phyloP scores from a whole-genome alignment of 495 filamentous ascomycete genomes.

The Daldinia childiae region DNA sequence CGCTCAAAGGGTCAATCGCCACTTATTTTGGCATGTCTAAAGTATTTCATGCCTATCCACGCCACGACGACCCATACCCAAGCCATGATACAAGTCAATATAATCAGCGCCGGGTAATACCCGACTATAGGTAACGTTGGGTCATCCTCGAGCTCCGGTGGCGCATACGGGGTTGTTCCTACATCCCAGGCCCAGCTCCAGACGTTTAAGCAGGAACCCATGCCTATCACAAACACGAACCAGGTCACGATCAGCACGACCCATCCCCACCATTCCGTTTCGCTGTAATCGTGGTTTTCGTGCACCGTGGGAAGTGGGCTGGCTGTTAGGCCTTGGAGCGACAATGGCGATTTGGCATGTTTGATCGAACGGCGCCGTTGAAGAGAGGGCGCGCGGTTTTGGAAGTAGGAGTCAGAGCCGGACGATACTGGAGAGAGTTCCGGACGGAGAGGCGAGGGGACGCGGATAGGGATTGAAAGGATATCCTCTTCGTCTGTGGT shows the following conservation, averaged over 20 bases:
- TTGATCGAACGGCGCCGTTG: conserved; percentile 62
- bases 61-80: conserved; percentile 99
- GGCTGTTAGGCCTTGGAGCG: conserved; percentile 56
- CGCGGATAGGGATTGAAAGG: conserved; percentile 50
- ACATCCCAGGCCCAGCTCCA: conserved; percentile 99
- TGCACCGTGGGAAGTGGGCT: conserved; percentile 54
- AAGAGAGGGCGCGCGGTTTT: conserved; percentile 49
- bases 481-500: conserved; percentile 85
- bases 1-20: conserved; percentile 48
- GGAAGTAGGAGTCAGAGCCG: conserved; percentile 74
- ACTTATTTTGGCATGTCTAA: conserved; percentile 91
- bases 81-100: conserved; percentile 92
- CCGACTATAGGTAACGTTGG: conserved; percentile 92
- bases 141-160: conserved; percentile 92
- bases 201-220: conserved; percentile 95
- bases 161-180: conserved; percentile 92
- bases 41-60: conserved; percentile 99
- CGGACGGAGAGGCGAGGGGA: conserved; percentile 48
- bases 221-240: conserved; percentile 93
- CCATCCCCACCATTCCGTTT: conserved; percentile 98
- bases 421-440: conserved; percentile 63
- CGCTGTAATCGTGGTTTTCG: conserved; percentile 82
- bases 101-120: conserved; percentile 94
- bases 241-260: conserved; percentile 88
- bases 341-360: conserved; percentile 70